Conservation (phyloP, 176 grass and related monocot species). For the Triticum turgidum region DNA sequence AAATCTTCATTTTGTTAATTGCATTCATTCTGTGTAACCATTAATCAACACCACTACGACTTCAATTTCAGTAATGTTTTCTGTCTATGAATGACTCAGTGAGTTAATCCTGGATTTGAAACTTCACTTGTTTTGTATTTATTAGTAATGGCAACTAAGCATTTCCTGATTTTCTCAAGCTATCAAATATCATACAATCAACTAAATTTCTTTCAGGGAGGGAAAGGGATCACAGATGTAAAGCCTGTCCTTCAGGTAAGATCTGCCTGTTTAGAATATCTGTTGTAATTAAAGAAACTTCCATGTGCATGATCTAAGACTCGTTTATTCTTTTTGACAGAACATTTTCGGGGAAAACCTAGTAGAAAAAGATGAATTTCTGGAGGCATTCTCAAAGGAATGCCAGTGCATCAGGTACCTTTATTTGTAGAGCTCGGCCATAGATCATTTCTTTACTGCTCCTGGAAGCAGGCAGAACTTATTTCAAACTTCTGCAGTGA, state of each 20-base stretch:
- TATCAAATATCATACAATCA: neutral
- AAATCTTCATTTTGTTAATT: neutral
- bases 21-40: too few species aligned
- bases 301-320: slow-evolving; percentile 7
- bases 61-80: neutral
- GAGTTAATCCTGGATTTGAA: neutral
- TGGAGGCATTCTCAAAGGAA: slow-evolving; percentile 74
- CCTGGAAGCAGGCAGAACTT: neutral
- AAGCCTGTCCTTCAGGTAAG: slow-evolving; percentile 72
- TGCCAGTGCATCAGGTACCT: slow-evolving; percentile 67
- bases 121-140: slow-evolving; percentile 12
- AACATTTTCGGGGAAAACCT: slow-evolving; percentile 85
- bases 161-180: slow-evolving; percentile 18
- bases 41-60: neutral
- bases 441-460: slow-evolving; percentile 24
- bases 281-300: slow-evolving; percentile 12
- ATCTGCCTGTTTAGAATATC: slow-evolving; percentile 11
- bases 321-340: slow-evolving; percentile 48
- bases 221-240: slow-evolving; percentile 88
- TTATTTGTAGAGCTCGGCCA: neutral
- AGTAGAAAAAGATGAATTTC: slow-evolving; percentile 82
- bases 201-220: slow-evolving; percentile 60
- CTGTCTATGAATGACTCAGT: neutral
- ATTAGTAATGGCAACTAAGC: neutral
- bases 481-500: slow-evolving; percentile 27